A percentile compares a stretch with the other conserved stretches of the same genome.
phyloP scores from a whole-genome alignment of 345 rosid genomes.

The Ceriops tagal region DNA sequence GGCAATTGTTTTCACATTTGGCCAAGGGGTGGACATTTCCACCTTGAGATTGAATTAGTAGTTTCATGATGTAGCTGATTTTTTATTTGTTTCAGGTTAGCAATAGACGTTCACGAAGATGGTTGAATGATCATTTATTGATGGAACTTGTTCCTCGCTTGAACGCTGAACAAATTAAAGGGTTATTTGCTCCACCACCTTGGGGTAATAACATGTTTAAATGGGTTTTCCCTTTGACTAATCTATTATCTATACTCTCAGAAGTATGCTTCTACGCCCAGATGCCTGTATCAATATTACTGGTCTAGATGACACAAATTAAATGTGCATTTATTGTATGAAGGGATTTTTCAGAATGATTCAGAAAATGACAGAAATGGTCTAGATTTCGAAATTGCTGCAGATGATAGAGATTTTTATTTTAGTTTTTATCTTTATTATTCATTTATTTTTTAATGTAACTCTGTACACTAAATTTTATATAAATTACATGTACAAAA shows the following conservation, averaged over 20 bases:
- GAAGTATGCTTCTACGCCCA: no score
- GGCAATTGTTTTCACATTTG: not conserved
- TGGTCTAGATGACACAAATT: no score
- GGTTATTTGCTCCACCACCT: constrained; percentile 98
- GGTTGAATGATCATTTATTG: constrained; percentile 83
- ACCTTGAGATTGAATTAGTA: not conserved
- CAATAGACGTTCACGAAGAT: constrained; percentile 77
- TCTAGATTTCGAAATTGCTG: no score
- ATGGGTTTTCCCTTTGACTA: not conserved
- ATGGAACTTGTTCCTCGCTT: constrained; percentile 98
- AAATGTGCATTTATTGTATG: no score
- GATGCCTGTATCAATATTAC: no score
- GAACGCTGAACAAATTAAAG: constrained; percentile 79
- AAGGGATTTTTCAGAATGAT: no score
- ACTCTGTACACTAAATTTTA: no score
- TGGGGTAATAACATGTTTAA: constrained; percentile 57
- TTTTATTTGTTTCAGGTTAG: constrained; percentile 52
- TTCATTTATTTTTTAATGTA: no score
- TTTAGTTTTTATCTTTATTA: no score
- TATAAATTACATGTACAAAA: no score
- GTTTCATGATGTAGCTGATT: not conserved
- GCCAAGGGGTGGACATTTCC: not conserved
- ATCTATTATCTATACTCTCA: not conserved
- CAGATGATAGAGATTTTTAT: no score
- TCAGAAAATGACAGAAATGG: no score